These are phyloP conservation scores for Pascua guehoae DNA, from an alignment of 1,284 basidiomycete genomes.

Conservation along the genomic window DNA sequence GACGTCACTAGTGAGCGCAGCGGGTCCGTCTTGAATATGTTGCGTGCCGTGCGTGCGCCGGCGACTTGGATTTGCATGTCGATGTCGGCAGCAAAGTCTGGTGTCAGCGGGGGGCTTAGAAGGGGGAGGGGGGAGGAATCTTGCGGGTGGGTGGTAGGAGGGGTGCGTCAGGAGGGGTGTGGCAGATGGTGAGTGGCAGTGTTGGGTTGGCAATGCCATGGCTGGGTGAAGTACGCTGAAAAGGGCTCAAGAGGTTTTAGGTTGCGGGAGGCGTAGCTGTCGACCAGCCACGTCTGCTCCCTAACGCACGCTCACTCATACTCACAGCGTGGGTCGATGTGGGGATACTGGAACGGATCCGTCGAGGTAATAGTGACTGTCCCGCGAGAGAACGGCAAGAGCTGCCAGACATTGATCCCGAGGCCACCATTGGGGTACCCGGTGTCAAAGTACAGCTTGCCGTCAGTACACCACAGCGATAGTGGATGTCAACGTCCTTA, in stretches of 20 bases:
- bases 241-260: too few species aligned
- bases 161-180: too few species aligned
- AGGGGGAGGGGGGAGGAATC: too few species aligned
- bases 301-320: not conserved
- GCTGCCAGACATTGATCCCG: constrained; percentile 35
- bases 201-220: too few species aligned
- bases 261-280: too few species aligned
- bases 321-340: constrained; percentile 55
- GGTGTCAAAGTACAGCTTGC: constrained; percentile 38
- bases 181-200: too few species aligned
- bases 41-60: constrained; percentile 34
- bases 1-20: constrained; percentile 21
- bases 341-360: constrained; percentile 57
- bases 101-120: not conserved
- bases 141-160: not conserved
- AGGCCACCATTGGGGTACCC: constrained; percentile 30
- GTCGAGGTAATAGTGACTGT: constrained; percentile 55
- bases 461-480: too few species aligned
- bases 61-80: constrained; percentile 45
- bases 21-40: constrained; percentile 31
- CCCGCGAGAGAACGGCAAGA: constrained; percentile 46
- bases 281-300: too few species aligned
- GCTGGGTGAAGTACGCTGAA: too few species aligned
- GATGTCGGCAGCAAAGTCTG: constrained; percentile 25
- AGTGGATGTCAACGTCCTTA: too few species aligned